A percentile compares a stretch with the other conserved stretches of the same genome.
phyloP scores from a whole-genome alignment of 169 alveolate species.

The Plasmodium cynomolgi region DNA sequence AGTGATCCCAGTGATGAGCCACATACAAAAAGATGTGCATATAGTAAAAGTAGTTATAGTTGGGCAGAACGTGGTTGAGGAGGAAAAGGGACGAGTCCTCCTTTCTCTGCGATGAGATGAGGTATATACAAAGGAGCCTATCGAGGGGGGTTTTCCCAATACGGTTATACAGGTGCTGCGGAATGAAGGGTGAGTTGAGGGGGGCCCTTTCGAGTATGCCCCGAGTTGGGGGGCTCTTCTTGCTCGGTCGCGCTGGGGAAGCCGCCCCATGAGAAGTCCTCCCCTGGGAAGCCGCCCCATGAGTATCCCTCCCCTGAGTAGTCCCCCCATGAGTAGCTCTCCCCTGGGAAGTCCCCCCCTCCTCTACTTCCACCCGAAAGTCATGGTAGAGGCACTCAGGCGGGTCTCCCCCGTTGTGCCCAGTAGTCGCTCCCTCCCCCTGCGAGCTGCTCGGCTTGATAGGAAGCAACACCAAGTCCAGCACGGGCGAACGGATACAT shows the following conservation, averaged over 20 bases:
- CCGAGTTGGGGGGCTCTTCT: not conserved
- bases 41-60: conserved; percentile 32
- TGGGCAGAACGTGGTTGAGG: conserved; percentile 1
- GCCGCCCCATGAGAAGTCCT: too few species aligned
- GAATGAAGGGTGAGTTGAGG: not conserved
- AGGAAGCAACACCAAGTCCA: conserved; percentile 1
- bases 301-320: too few species aligned
- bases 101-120: conserved; percentile 1
- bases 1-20: conserved; percentile 19
- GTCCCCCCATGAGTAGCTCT: not conserved
- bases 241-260: not conserved
- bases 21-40: conserved; percentile 20
- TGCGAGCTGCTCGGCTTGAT: not conserved
- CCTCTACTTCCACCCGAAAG: not conserved
- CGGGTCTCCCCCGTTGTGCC: not conserved
- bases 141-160: not conserved
- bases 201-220: not conserved
- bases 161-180: conserved; percentile 10
- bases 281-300: too few species aligned
- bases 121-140: conserved; percentile 10
- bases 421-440: not conserved
- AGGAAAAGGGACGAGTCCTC: conserved; percentile 22
- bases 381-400: conserved; percentile 1
- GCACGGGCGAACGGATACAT: not conserved
- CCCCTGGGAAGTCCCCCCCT: not conserved